Conservation (phyloP, 257 asterid genomes). For the Solanum boliviense region DNA sequence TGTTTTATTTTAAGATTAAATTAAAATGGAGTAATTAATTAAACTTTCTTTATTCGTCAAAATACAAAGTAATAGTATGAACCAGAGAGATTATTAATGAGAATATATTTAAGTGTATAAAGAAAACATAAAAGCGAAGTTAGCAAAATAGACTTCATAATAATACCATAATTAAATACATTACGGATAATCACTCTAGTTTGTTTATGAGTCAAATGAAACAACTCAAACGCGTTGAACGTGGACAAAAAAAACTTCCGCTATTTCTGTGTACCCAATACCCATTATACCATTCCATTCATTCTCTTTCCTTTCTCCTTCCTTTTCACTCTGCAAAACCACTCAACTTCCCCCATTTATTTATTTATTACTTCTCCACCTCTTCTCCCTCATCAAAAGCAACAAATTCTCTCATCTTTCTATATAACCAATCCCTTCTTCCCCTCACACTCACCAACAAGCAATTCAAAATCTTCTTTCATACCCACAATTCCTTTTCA, state of each 20-base stretch:
- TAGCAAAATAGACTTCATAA: neutral
- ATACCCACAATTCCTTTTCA: neutral
- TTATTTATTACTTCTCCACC: neutral
- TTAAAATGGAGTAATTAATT: no score
- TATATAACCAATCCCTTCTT: neutral
- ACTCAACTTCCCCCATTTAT: neutral
- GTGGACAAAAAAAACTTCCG: neutral
- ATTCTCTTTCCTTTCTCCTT: neutral
- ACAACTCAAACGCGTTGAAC: constrained; percentile 5
- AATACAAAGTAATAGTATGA: no score
- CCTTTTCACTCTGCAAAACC: neutral
- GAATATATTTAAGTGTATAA: no score
- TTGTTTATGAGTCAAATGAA: neutral
- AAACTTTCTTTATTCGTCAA: no score
- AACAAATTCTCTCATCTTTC: neutral
- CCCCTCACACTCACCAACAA: neutral
- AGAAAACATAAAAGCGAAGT: no score
- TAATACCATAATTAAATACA: neutral
- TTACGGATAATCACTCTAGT: neutral
- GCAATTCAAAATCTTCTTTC: neutral
- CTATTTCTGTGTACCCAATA: neutral
- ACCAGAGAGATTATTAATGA: no score
- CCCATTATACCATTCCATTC: neutral
- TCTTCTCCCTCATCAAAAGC: neutral
- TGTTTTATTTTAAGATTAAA: no score